Conservation (phyloP, 331 rosid genomes). For the Ulmus americana region DNA sequence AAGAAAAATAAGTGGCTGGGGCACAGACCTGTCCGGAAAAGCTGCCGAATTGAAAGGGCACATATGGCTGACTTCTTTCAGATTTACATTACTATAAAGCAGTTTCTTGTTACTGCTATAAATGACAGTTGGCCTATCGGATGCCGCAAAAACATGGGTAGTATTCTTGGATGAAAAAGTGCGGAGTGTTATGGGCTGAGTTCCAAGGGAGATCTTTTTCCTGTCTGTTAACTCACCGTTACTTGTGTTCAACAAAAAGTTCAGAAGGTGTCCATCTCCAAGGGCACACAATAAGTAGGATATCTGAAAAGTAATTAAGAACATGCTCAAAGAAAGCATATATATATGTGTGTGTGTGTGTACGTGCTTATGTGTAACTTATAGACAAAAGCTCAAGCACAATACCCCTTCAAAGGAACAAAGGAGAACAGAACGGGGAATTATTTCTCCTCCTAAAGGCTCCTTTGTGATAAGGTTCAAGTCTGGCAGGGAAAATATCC, state of each 20-base stretch:
- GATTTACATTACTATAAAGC: constrained; percentile 82
- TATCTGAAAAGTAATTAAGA: constrained; percentile 46
- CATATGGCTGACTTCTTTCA: constrained; percentile 95
- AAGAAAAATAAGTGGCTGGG: background rate
- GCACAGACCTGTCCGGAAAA: constrained; percentile 77
- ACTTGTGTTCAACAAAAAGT: constrained; percentile 63
- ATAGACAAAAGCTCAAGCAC: constrained; percentile 9
- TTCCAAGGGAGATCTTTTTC: constrained; percentile 90
- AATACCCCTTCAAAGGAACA: constrained; percentile 91
- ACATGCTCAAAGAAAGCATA: background rate
- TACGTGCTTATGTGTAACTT: too few relatives aligned
- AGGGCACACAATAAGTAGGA: constrained; percentile 82
- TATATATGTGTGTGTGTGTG: too few relatives aligned
- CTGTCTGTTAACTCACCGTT: constrained; percentile 79
- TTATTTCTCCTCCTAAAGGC: constrained; percentile 86
- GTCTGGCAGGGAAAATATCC: constrained; percentile 74
- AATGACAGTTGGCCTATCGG: constrained; percentile 88
- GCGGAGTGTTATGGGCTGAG: constrained; percentile 86
- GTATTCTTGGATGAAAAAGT: constrained; percentile 86
- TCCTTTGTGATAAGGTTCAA: constrained; percentile 75
- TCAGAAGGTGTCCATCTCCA: constrained; percentile 89
- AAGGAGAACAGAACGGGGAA: constrained; percentile 95
- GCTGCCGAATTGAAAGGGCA: constrained; percentile 95
- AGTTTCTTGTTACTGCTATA: constrained; percentile 87
- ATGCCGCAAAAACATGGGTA: constrained; percentile 89